A percentile compares a stretch with the other conserved stretches of the same genome.
Conservation (phyloP, 2,329 filamentous ascomycete species). For the Talaromyces sp. region DNA sequence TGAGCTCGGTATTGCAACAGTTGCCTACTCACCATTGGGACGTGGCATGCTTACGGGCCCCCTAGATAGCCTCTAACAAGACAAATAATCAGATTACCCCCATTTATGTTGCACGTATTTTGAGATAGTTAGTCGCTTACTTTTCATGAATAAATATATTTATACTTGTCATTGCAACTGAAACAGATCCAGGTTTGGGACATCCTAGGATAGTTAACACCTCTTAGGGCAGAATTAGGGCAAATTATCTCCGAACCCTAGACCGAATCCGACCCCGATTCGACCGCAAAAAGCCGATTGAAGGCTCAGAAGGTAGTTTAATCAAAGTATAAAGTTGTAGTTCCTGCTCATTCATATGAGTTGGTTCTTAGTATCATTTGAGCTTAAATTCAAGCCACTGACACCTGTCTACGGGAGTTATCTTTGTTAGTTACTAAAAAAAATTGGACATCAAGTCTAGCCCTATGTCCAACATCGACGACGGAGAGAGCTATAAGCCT, state of each 20-base stretch:
- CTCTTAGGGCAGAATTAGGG: neutral
- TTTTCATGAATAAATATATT: neutral
- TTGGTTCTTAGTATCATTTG: neutral
- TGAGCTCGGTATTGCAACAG: constrained; percentile 52
- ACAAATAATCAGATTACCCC: neutral
- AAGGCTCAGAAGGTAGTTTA: neutral
- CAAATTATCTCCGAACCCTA: constrained; percentile 1
- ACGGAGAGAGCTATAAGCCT: constrained; percentile 5
- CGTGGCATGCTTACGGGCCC: constrained; percentile 55
- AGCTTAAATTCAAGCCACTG: neutral
- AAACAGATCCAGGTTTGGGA: neutral
- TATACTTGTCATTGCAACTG: neutral
- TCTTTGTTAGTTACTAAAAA: neutral
- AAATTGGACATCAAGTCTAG: neutral
- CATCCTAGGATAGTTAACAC: neutral
- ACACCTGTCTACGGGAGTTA: neutral
- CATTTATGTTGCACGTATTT: neutral
- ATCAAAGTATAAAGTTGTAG: neutral
- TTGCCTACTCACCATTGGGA: constrained; percentile 61
- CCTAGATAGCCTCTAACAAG: neutral
- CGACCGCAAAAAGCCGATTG: neutral
- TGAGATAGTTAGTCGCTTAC: neutral
- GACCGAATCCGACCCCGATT: neutral
- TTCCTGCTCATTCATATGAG: too few species aligned
- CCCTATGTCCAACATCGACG: neutral